Base-by-base conservation (phyloP, 371 early-diverging fungal species). In the Mucor saturninus region DNA sequence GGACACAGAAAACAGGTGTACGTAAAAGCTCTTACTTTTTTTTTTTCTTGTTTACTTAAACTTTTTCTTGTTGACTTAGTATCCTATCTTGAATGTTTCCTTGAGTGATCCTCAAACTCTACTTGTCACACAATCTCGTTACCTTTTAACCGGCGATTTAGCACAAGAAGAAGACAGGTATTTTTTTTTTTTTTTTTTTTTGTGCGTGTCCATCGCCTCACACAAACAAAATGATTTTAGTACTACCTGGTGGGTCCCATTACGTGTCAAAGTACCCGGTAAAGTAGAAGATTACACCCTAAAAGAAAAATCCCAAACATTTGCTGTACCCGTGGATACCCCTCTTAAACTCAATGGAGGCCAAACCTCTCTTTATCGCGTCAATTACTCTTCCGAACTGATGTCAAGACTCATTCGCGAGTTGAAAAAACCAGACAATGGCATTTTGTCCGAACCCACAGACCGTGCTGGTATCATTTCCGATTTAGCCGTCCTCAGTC, bases 1-100 rank as follows among this genome's bases (percentile, higher is more conserved):
- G 99, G 99, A 96, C 96, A 5, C 77, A 83, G n/a, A 78, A 89
- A 60, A 83, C 88, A 35, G 99, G 98, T 13, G 83, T 82, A 69
- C 28, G 50, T 50, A 2, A 43, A 21, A 21, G 21, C 21, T 21
- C 21, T 21, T 35, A 35, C 35, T 21, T 46, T 46, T 21, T 46
- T 15, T 45, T 14, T 45, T 15, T 45, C 5, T 10, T 42, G 11
- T 45, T 21, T 21, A 21, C 21, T 0, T 21, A 21, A 21, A 21
- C 21, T 21, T 26, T 45, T 46, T 46, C 21, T 13, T n/a, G 15
- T 74, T 75, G 21, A 45, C 14, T 38, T 45, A 73, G 65, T 91
- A 88, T 71, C 96, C 96, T 6, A 76, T 95, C 21, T 54, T 96
- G 6, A 83, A 85, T 5, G 86, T 94, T 38, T 72, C 72, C 11